Percentiles rank a stretch among this genome's conserved stretches.
These are phyloP conservation scores for Theobroma grandiflorum DNA, from an alignment of 441 rosid genomes.

Conservation along the genomic window DNA sequence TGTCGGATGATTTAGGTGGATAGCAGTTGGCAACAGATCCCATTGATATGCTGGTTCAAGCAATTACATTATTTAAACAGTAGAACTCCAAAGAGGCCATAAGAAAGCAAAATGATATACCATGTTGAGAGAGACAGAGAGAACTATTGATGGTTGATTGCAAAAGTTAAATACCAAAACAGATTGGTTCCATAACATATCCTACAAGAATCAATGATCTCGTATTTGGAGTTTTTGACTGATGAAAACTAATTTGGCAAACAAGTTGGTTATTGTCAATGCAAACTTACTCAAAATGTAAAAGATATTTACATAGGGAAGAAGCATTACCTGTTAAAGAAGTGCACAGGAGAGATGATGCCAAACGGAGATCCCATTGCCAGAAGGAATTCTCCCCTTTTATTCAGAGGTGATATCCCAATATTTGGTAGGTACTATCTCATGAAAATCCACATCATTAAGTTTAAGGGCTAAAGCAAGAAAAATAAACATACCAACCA, in stretches of 20 bases:
- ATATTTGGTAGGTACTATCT: constrained; percentile 65
- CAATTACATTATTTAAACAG: constrained; percentile 30
- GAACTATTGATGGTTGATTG: constrained; percentile 5
- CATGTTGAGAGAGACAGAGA: not conserved
- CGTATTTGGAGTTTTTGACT: not conserved
- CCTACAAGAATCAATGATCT: constrained; percentile 15
- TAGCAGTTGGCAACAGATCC: constrained; percentile 88
- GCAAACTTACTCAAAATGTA: constrained; percentile 22
- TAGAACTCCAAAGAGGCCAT: constrained; percentile 12
- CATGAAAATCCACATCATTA: constrained; percentile 36
- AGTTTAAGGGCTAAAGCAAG: constrained; percentile 25
- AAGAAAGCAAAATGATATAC: constrained; percentile 18
- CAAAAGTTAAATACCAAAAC: constrained; percentile 16
- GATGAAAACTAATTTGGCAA: constrained; percentile 17
- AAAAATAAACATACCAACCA: constrained; percentile 8
- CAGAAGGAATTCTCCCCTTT: constrained; percentile 77
- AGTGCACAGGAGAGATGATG: constrained; percentile 85
- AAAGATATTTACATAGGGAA: not conserved
- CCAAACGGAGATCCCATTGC: constrained; percentile 98
- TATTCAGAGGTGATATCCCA: constrained; percentile 43
- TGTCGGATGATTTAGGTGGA: constrained; percentile 63
- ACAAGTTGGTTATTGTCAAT: not conserved
- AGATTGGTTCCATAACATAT: not conserved
- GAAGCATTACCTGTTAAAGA: constrained; percentile 78
- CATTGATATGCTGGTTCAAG: constrained; percentile 70